Base-by-base conservation (phyloP, 2,329 filamentous ascomycete species). In the Ophiostoma sp. region DNA sequence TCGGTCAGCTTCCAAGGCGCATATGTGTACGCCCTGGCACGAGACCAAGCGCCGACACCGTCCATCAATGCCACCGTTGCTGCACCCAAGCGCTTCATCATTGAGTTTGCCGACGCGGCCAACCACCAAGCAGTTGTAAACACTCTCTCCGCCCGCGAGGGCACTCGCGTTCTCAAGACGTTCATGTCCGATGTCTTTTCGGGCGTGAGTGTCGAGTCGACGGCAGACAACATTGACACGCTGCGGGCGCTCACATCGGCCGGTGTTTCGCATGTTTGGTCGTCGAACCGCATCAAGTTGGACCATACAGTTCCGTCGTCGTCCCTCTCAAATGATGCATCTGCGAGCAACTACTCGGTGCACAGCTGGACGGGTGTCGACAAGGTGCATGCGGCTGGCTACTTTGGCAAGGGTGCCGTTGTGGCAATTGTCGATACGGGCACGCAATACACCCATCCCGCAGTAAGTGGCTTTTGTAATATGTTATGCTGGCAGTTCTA, bases 401-500 rank as follows among this genome's bases (percentile, higher is more conserved):
- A 74, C 52, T 61, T 72, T 5, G 77, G 77, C 17, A 73, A 76
- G 42, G 77, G 77, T 0, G 77, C 68, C 11, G 69, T 69, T 7
- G 71, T 78, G 9, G 77, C 70, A 9, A 68, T 78, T 9, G 75
- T 78, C 1, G 77, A 78, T 50, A 77, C 77, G 8, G 77, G 77
- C 3, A 73, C 71, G 0, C 63, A 75, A 25, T 78, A 78, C 59
- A 76, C 69, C 0, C 77, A 78, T 28, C 75, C 76, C 15, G 77
- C 77, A 15, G 71, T 69, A 28, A 3, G 69, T 69, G 1, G 17
- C 33, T 1, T 19, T n/a, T 72, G 4, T 19, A 39, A 12, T 68
- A 5, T 22, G 5, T 50, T 50, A 15, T 50, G 12, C 45, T 6
- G 6, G 12, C 12, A 7, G 3, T 17, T 12, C 12, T 50, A 15